Base-by-base conservation (phyloP, 2,329 filamentous ascomycete genomes). In the Paecilomyces niveus region DNA sequence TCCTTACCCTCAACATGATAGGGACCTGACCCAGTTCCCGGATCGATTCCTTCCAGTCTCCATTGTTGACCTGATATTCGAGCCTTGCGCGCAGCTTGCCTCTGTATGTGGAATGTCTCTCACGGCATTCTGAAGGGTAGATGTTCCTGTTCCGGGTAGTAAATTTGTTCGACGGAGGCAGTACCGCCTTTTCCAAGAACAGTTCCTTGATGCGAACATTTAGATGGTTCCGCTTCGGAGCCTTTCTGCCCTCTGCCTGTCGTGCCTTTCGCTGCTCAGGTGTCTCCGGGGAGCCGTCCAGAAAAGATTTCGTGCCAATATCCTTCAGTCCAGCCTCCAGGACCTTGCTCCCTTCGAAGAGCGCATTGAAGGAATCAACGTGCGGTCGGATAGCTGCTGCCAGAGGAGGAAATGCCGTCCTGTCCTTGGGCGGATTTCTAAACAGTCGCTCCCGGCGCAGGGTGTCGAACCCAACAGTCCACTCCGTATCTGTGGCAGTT, bases 311-410 rank as follows among this genome's bases (percentile, higher is more conserved):
- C 63, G 85, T 89, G 68, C 93, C 94, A 76, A 99, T 97, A 71
- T 99, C 94, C 69, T 84, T 85, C 61, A 97, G 74, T 11, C 83
- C 92, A 63, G 90, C 86, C 54, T 89, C 84, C 57, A 99, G 73
- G 56, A 88, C 79, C 56, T 89, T 90, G 74, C 88, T 83, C 59
- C 83, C 80, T 32, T 86, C 84, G 71, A 97, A 95, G 54, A 97
- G 82, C 56, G 87, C 87, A 79, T 99, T 96, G 84, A 97, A 99
- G 6, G 94, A 94, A 69, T 97, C 88, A 67, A 97, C 89, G 75
- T 99, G 94, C 54, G 94, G 94, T 64, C 89, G 83, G 60, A 97
- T 87, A n/a, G 93, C 90, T 61, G 84, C 84, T 67, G 92, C 88
- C 54, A 99, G 85, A 22, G 89, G 84, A 13, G 94, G 94, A 70